Base-by-base conservation (phyloP, 1,284 basidiomycete species). In the Sanghuangporus baumii region DNA sequence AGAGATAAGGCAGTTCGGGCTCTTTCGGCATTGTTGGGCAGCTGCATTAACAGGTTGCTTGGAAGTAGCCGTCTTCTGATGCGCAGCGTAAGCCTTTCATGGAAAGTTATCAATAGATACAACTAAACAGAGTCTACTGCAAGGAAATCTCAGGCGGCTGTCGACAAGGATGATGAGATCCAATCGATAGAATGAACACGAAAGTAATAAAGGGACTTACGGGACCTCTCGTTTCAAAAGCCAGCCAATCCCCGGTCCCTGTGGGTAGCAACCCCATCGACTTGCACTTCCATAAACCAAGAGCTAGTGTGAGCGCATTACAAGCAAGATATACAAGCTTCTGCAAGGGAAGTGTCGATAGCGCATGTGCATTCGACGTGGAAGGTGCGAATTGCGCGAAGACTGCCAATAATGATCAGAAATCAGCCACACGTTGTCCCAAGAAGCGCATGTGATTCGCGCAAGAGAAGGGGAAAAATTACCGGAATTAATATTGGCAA, bases 211-310 rank as follows among this genome's bases (percentile, higher is more conserved):
- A 46, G 40, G 40, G 7, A 78, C 89, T 68, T 68, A 93, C 91
- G 72, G 77, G 69, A 40, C 84, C 85, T 69, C 93, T 78, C 3
- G 85, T 89, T 77, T 96, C 93, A 70, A 96, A 96, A 23, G 91
- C 93, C 59, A 95, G 76, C 93, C 94, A 96, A 75, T 96, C 94
- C 3, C 89, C 92, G 0, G 93, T 90, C 1, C 93, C 92, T 1
- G 86, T 89, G 0, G 94, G 94, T 34, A 96, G 74, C 60, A 96
- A 78, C 1, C 94, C 94, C 93, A 96, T 94, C 0, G 87, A 85
- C 55, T 86, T 85, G 74, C 93, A 95, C 74, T 96, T 96, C 87
- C 90, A 96, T 38, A 96, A 74, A 0, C 94, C 94, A 37, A 96
- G 84, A 4, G 78, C 83, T 20, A 96, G 79, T 1, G 89, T 91